These are phyloP conservation scores for Irineochytrium annulatum DNA, from an alignment of 192 early-diverging fungal genomes.

Conservation along the genomic window DNA sequence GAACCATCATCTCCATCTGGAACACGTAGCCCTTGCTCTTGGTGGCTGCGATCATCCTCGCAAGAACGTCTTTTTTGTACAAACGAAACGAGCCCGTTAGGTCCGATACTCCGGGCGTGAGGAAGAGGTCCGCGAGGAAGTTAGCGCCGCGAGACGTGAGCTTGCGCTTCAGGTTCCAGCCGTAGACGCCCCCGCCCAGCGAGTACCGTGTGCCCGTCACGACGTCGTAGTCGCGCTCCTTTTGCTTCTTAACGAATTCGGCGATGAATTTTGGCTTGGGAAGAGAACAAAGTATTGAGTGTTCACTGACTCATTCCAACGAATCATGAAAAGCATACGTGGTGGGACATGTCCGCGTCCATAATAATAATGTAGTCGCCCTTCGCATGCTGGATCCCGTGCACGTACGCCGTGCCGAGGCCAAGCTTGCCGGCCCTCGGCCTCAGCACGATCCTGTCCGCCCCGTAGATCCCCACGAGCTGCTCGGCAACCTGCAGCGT, in stretches of 20 bases:
- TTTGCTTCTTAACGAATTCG: constrained; percentile 85
- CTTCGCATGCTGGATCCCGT: constrained; percentile 89
- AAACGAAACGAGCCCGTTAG: constrained; percentile 94
- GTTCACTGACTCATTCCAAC: not conserved
- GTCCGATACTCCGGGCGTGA: constrained; percentile 89
- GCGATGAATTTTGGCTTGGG: constrained; percentile 92
- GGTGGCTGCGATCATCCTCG: constrained; percentile 78
- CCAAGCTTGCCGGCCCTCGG: constrained; percentile 96
- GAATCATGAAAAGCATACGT: constrained; percentile 50
- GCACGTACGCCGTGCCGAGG: constrained; percentile 91
- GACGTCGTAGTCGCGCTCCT: constrained; percentile 79
- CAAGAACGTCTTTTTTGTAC: constrained; percentile 89
- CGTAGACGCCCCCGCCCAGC: constrained; percentile 88
- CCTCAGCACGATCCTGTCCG: constrained; percentile 81
- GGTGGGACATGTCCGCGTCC: constrained; percentile 99
- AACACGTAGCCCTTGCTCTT: constrained; percentile 98
- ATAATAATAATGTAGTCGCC: constrained; percentile 96
- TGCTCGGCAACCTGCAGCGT: constrained; percentile 91
- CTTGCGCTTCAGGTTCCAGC: constrained; percentile 95
- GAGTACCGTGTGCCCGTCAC: constrained; percentile 93
- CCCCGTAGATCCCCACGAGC: constrained; percentile 80
- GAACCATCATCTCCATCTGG: constrained; percentile 99
- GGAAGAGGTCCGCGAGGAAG: constrained; percentile 81
- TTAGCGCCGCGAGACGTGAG: constrained; percentile 97
- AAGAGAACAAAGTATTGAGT: not conserved